These are phyloP conservation scores for Coemansia sp. DNA, from an alignment of 371 early-diverging fungal genomes.

Conservation along the genomic window DNA sequence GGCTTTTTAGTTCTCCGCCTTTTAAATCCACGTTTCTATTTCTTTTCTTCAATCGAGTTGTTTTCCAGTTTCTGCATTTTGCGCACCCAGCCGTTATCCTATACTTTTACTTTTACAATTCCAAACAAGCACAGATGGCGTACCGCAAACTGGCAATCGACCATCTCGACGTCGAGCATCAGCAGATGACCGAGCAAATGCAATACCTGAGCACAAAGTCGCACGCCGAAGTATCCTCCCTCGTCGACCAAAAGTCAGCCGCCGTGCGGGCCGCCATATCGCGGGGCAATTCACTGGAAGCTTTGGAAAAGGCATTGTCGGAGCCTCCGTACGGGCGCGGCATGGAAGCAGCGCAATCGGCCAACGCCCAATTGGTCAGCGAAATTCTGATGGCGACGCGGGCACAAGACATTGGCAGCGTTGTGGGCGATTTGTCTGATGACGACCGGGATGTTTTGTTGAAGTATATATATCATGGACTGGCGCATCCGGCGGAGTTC, in stretches of 20 bases:
- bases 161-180: slow-evolving; percentile 73
- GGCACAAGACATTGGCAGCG: slow-evolving; percentile 63
- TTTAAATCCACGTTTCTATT: not conserved
- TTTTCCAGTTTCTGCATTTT: not conserved
- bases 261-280: slow-evolving; percentile 62
- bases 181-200: slow-evolving; percentile 54
- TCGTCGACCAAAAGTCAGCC: slow-evolving; percentile 61
- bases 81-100: not conserved
- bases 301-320: slow-evolving; percentile 69
- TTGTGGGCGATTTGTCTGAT: slow-evolving; percentile 61
- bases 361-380: slow-evolving; percentile 73
- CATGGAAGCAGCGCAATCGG: slow-evolving; percentile 70
- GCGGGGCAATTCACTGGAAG: slow-evolving; percentile 70
- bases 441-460: slow-evolving; percentile 78
- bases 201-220: slow-evolving; percentile 51
- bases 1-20: slow-evolving; percentile 2
- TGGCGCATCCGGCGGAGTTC: slow-evolving; percentile 82
- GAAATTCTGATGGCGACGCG: slow-evolving; percentile 75
- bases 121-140: slow-evolving; percentile 29
- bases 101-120: not conserved
- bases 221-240: slow-evolving; percentile 59
- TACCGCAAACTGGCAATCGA: slow-evolving; percentile 82
- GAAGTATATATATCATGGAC: slow-evolving; percentile 89
- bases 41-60: not conserved
- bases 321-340: slow-evolving; percentile 82